Base-by-base conservation (phyloP, 179 eudicot species). In the Patellifolia procumbens region DNA sequence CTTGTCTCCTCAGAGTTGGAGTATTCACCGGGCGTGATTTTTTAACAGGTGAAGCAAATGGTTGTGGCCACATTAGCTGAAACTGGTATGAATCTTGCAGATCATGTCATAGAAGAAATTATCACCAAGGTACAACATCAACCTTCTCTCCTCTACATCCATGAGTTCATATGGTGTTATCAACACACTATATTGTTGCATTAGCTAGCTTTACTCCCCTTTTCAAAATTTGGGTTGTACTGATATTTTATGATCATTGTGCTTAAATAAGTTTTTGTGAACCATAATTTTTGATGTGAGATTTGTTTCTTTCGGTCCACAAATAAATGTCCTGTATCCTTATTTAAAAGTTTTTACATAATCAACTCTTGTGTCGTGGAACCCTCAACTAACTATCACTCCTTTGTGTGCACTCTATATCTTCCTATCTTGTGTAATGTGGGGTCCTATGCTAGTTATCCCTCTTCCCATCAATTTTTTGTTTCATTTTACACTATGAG, bases 81-180 rank as follows among this genome's bases (percentile, higher is more conserved):
- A 87, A 93, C 98, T 72, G 99, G 98, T 61, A 95, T 95, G 99
- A 95, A 93, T 83, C 98, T 95, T 55, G 96, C 97, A 43, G 99
- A 95, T 66, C 89, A 87, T 76, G 97, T 95, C 55, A 93, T 95
- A 48, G 97, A 95, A 86, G 93, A 94, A 76, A 95, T 95, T 81
- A 95, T 95, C 76, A 92, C 92, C 77, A 95, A 95, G 99, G 99
- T 95, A 45, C 78, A 70, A 20, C 35, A 56, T 70, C 77, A 34
- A 76, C 55, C 66, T 61, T 17, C 7, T 51, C 46, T 19, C 34
- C 6, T 48, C 31, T 68, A 52, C 31, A 4, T 61, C 10, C 12
- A 11, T 74, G 53, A 43, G 29, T 67, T n/a, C 24, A 67, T 22
- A 5, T 63, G n/a, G 6, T 63, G 17, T 67, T 67, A 20, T 43